A percentile compares a stretch with the other conserved stretches of the same genome.
phyloP scores from a whole-genome alignment of 352 stramenopile species.

The Globisporangium mamillatum region DNA sequence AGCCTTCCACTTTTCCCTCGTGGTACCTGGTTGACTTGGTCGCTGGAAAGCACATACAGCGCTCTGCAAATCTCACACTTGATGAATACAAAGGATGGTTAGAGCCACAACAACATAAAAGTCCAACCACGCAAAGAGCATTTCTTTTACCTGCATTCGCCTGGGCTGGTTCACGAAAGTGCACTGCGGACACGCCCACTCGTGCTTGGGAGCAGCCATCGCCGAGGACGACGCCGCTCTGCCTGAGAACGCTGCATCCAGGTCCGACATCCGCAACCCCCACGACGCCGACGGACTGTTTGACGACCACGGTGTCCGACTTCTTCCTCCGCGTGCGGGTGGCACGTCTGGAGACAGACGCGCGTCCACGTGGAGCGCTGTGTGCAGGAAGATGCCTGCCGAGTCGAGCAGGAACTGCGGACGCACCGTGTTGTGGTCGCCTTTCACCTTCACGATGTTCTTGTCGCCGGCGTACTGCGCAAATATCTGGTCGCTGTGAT shows the following conservation, averaged over 20 bases:
- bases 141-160: slow-evolving; percentile 57
- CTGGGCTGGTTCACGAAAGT: slow-evolving; percentile 63
- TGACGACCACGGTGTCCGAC: slow-evolving; percentile 39
- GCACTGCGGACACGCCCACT: slow-evolving; percentile 61
- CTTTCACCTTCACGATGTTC: slow-evolving; percentile 97
- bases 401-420: slow-evolving; percentile 96
- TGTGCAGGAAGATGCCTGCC: slow-evolving; percentile 95
- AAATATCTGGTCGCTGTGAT: slow-evolving; percentile 84
- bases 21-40: not conserved
- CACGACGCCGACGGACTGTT: slow-evolving; percentile 35
- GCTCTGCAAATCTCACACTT: slow-evolving; percentile 55
- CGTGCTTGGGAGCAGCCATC: slow-evolving; percentile 33
- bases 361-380: slow-evolving; percentile 82
- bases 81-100: not conserved
- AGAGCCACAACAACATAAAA: slow-evolving; percentile 8
- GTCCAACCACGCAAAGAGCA: not conserved
- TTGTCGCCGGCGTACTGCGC: slow-evolving; percentile 96
- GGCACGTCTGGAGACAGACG: slow-evolving; percentile 27
- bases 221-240: slow-evolving; percentile 24
- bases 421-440: slow-evolving; percentile 96
- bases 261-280: slow-evolving; percentile 51
- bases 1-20: not conserved
- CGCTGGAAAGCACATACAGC: slow-evolving; percentile 22
- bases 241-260: slow-evolving; percentile 47
- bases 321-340: slow-evolving; percentile 23